phyloP scores from a whole-genome alignment of 2,329 filamentous ascomycete species.

The Colletotrichum karsti region DNA sequence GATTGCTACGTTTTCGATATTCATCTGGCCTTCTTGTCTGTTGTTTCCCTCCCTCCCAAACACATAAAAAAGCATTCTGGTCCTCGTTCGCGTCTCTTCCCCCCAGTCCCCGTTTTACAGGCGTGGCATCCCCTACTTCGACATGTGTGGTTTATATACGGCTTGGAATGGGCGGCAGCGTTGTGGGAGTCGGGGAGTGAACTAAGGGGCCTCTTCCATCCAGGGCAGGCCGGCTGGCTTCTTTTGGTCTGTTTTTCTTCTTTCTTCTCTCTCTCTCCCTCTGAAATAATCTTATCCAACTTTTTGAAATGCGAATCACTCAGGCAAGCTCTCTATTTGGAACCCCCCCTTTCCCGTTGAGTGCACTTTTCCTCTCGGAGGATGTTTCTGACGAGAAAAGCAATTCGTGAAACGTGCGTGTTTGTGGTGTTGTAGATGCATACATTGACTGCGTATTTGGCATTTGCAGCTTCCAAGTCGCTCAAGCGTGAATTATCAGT shows the following conservation, averaged over 20 bases:
- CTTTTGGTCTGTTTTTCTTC: neutral
- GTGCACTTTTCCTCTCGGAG: neutral
- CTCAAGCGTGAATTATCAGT: no score
- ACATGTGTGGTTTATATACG: conserved; percentile 24
- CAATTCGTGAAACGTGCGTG: no score
- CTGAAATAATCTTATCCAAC: conserved; percentile 1
- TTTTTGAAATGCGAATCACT: conserved; percentile 6
- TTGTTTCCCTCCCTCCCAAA: neutral
- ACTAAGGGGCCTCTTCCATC: neutral
- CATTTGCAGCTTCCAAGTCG: no score
- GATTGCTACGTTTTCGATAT: neutral
- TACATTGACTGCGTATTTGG: neutral
- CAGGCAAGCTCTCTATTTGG: neutral
- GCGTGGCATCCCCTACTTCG: conserved; percentile 9
- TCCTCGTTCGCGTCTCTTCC: neutral
- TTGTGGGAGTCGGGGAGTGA: conserved; percentile 33
- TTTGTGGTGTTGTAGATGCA: neutral
- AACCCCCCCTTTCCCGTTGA: neutral
- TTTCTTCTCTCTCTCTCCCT: neutral
- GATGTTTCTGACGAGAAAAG: no score
- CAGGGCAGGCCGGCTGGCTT: conserved; percentile 26
- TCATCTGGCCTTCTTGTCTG: neutral
- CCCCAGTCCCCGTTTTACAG: conserved; percentile 1
- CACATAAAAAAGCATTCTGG: neutral
- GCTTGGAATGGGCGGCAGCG: conserved; percentile 30